These are phyloP conservation scores for Colletotrichum godetiae DNA, from an alignment of 2,329 filamentous ascomycete species.

Conservation along the genomic window DNA sequence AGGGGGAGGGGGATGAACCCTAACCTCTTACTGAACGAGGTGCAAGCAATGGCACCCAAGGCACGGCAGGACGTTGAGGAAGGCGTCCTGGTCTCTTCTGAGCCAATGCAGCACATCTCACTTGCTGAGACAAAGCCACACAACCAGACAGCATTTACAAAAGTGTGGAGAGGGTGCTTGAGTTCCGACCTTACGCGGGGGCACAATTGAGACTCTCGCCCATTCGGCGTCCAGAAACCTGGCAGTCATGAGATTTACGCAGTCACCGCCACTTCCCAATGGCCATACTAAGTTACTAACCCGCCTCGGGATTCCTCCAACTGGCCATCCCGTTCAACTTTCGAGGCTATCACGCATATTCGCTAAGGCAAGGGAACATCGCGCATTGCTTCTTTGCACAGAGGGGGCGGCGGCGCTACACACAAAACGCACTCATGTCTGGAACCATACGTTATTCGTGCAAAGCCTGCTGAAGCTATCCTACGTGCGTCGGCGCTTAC, in stretches of 20 bases:
- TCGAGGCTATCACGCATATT: not conserved
- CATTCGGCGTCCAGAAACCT: conserved; percentile 14
- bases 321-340: conserved; percentile 3
- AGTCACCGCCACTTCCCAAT: conserved; percentile 34
- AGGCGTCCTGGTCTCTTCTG: not conserved
- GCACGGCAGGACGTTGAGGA: conserved; percentile 21
- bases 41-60: not conserved
- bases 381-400: conserved; percentile 6
- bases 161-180: conserved; percentile 20
- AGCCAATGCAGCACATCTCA: conserved; percentile 18
- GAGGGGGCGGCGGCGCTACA: not conserved
- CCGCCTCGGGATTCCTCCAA: conserved; percentile 1
- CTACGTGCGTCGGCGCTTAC: conserved; percentile 34
- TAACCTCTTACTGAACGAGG: not conserved
- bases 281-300: not conserved
- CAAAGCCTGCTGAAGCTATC: conserved; percentile 33
- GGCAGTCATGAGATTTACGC: conserved; percentile 30
- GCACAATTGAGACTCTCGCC: conserved; percentile 22
- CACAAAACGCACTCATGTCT: not conserved
- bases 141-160: conserved; percentile 4
- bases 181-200: conserved; percentile 22
- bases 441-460: conserved; percentile 33
- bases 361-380: not conserved
- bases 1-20: not conserved
- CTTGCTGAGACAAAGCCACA: conserved; percentile 20